These are phyloP conservation scores for Boletus albobrunnescens DNA, from an alignment of 1,284 basidiomycete species.

Conservation along the genomic window DNA sequence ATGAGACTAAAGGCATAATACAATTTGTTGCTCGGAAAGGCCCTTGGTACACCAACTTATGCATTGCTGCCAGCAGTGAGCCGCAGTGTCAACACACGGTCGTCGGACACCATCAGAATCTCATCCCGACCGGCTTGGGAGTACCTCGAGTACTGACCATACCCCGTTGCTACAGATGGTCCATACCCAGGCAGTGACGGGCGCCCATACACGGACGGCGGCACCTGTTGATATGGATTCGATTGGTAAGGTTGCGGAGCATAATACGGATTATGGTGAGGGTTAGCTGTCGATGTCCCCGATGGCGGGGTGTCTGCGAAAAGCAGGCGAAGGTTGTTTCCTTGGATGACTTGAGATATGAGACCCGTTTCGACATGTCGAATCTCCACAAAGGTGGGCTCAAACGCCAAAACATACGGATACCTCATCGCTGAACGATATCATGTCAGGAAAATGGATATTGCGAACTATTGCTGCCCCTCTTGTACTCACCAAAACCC, in stretches of 20 bases:
- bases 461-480: not conserved
- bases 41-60: slow-evolving; percentile 7
- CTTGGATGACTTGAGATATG: slow-evolving; percentile 94
- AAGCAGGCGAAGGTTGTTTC: slow-evolving; percentile 81
- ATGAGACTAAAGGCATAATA: slow-evolving; percentile 11
- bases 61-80: slow-evolving; percentile 16
- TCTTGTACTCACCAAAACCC: slow-evolving; percentile 73
- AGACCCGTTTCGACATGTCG: slow-evolving; percentile 92
- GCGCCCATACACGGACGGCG: slow-evolving; percentile 31
- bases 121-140: slow-evolving; percentile 63
- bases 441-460: slow-evolving; percentile 6
- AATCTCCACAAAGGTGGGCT: slow-evolving; percentile 95
- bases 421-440: slow-evolving; percentile 78
- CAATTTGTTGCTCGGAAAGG: slow-evolving; percentile 4
- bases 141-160: slow-evolving; percentile 39
- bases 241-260: slow-evolving; percentile 30
- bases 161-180: slow-evolving; percentile 31
- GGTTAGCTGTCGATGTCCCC: slow-evolving; percentile 47
- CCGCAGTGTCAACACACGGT: slow-evolving; percentile 68
- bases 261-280: slow-evolving; percentile 35
- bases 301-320: slow-evolving; percentile 95
- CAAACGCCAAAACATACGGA: slow-evolving; percentile 96
- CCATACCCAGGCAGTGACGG: slow-evolving; percentile 42
- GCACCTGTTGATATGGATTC: slow-evolving; percentile 36
- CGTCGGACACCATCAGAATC: slow-evolving; percentile 77